A percentile compares a stretch with the other conserved stretches of the same genome.
Conservation (phyloP, 2,329 filamentous ascomycete genomes). For the Pseudogymnoascus sp. region DNA sequence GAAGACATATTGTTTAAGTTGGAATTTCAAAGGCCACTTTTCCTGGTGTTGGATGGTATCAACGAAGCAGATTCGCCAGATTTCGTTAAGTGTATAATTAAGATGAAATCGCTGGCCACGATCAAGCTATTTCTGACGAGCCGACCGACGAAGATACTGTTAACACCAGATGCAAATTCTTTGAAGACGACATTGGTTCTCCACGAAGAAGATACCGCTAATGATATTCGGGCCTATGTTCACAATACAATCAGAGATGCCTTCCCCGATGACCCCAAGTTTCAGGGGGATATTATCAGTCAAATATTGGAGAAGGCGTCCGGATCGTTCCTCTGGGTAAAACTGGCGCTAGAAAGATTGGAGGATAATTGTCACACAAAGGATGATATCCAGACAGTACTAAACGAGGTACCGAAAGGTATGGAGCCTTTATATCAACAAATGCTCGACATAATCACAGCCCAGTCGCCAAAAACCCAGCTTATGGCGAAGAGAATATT, state of each 20-base stretch:
- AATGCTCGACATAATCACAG: not conserved
- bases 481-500: not conserved
- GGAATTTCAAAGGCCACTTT: not conserved
- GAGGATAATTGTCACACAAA: not conserved
- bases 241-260: not conserved
- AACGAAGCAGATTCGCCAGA: not conserved
- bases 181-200: not conserved
- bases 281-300: not conserved
- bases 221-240: not conserved
- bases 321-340: not conserved
- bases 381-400: not conserved
- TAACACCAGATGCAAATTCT: not conserved
- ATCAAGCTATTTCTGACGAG: not conserved
- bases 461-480: not conserved
- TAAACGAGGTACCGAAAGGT: not conserved
- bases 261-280: not conserved
- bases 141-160: not conserved
- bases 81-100: not conserved
- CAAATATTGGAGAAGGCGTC: not conserved
- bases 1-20: not conserved
- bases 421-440: not conserved
- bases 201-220: not conserved
- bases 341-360: not conserved
- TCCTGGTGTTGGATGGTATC: not conserved
- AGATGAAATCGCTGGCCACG: not conserved